Conservation (phyloP, 73 alveolate genomes). For the Paramecium sonneborni region DNA sequence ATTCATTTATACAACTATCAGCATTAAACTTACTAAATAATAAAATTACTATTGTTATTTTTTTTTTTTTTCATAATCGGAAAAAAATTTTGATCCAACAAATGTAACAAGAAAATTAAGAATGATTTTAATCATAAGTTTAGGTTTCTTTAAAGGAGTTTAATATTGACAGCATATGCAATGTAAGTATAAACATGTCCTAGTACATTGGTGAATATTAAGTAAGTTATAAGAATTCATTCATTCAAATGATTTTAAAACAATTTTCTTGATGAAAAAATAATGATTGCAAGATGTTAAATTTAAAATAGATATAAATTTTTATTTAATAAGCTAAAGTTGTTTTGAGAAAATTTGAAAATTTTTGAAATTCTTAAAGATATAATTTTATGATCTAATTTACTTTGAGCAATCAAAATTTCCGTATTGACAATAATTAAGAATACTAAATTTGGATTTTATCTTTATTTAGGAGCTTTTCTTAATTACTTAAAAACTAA, state of each 20-base stretch:
- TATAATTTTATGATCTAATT: not conserved
- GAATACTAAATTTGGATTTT: not conserved
- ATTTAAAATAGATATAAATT: not conserved
- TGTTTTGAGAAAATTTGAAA: not conserved
- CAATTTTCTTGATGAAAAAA: not conserved
- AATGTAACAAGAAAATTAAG: too few species aligned
- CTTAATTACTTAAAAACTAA: not conserved
- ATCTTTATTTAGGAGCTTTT: not conserved
- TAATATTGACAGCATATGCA: not conserved
- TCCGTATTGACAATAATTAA: not conserved
- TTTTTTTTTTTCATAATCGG: too few species aligned
- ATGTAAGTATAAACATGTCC: too few species aligned
- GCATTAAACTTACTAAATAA: too few species aligned
- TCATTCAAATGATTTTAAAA: not conserved
- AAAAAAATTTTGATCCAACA: too few species aligned
- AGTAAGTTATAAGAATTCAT: not conserved
- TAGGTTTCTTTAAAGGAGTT: too few species aligned
- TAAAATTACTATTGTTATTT: too few species aligned
- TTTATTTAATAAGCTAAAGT: not conserved
- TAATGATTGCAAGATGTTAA: not conserved
- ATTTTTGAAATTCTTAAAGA: not conserved
- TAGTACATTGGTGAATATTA: too few species aligned
- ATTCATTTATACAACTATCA: too few species aligned
- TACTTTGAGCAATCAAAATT: not conserved
- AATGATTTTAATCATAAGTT: too few species aligned